A percentile compares a stretch with the other conserved stretches of the same genome.
Conservation (phyloP, 208 protist genomes). For the Trypanosoma rangeli region DNA sequence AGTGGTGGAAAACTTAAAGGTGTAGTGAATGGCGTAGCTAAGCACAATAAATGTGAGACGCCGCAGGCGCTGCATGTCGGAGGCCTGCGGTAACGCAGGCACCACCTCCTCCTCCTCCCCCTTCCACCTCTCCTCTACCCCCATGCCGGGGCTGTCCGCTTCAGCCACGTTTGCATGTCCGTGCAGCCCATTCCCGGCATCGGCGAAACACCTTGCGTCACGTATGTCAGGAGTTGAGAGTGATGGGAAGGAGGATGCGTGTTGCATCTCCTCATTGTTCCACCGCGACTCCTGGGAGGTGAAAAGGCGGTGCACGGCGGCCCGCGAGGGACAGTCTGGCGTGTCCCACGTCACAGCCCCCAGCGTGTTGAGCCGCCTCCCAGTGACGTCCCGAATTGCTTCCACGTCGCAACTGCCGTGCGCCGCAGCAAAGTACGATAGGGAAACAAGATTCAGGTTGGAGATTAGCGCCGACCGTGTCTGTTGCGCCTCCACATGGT, state of each 20-base stretch:
- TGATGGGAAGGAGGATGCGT: not conserved
- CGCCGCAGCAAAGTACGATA: constrained; percentile 11
- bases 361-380: constrained; percentile 4
- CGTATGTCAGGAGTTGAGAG: not conserved
- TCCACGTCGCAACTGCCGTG: not conserved
- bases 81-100: not conserved
- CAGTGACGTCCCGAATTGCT: constrained; percentile 15
- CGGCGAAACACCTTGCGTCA: not conserved
- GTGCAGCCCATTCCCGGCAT: not conserved
- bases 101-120: not conserved
- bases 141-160: no score
- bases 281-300: constrained; percentile 7
- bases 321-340: constrained; percentile 8
- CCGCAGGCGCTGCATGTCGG: not conserved
- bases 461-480: constrained; percentile 16
- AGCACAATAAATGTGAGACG: constrained; percentile 22
- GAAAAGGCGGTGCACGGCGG: constrained; percentile 8
- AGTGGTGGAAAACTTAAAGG: constrained; percentile 14
- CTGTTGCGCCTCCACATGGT: constrained; percentile 16
- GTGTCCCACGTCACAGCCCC: constrained; percentile 11
- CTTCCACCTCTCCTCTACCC: not conserved
- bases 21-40: constrained; percentile 25
- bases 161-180: not conserved
- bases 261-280: constrained; percentile 6
- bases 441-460: constrained; percentile 25